A percentile compares a stretch with the other conserved stretches of the same genome.
These are phyloP conservation scores for Xylaria grammica DNA, from an alignment of 495 filamentous ascomycete genomes.

Conservation along the genomic window DNA sequence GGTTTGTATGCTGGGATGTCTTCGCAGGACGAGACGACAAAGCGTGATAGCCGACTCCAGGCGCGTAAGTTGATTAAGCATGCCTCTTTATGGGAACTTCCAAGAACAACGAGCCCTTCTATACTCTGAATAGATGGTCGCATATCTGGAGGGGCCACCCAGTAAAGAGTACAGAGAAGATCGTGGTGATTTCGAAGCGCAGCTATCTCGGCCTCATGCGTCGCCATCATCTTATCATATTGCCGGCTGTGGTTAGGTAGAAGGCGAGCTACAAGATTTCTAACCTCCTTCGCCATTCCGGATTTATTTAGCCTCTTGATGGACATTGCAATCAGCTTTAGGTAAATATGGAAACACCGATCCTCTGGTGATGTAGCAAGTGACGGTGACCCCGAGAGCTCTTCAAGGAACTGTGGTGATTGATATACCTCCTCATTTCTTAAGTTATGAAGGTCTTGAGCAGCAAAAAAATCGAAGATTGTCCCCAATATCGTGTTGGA, in stretches of 20 bases:
- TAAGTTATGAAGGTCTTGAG: conserved; percentile 72
- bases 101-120: conserved; percentile 77
- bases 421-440: conserved; percentile 75
- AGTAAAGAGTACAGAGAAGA: conserved; percentile 87
- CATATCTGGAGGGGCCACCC: conserved; percentile 73
- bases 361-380: conserved; percentile 70
- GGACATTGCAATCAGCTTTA: conserved; percentile 79
- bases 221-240: conserved; percentile 79
- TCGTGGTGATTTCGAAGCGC: conserved; percentile 93
- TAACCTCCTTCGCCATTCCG: conserved; percentile 73
- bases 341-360: conserved; percentile 88
- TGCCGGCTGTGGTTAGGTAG: conserved; percentile 88
- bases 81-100: conserved; percentile 81
- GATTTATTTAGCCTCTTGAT: conserved; percentile 63
- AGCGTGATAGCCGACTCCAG: conserved; percentile 79
- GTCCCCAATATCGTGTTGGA: conserved; percentile 78
- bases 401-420: conserved; percentile 79
- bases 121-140: conserved; percentile 75
- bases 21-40: conserved; percentile 68
- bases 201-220: conserved; percentile 78
- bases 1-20: conserved; percentile 56
- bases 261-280: conserved; percentile 76
- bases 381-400: conserved; percentile 66
- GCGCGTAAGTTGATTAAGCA: conserved; percentile 81
- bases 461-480: conserved; percentile 91